Evolutionary conservation across 768 basidiomycete genomes (phyloP).

Genomic region (Naganishia friedmannii): DNA sequence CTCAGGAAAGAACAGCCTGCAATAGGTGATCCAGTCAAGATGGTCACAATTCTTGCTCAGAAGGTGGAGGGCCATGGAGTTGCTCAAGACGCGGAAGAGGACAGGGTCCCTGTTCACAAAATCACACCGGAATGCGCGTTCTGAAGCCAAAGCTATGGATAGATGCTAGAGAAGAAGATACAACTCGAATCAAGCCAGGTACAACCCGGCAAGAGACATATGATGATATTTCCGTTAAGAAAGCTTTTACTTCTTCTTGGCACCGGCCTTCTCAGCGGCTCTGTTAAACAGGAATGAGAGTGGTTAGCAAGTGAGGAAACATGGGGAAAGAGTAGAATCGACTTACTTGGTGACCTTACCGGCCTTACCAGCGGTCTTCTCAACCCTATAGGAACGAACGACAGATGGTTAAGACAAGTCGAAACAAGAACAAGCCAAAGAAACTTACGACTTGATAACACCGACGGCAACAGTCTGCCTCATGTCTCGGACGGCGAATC

Average conservation of each 20-base stretch:
- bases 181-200: constrained; percentile 4
- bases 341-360: constrained; percentile 67
- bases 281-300: too few relatives aligned
- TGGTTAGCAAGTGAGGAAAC: too few relatives aligned
- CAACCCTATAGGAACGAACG: too few relatives aligned
- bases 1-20: too few relatives aligned
- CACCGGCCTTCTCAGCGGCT: constrained; percentile 17
- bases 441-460: constrained; percentile 98
- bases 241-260: constrained; percentile 22
- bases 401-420: too few relatives aligned
- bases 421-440: too few relatives aligned
- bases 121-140: not conserved
- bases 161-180: constrained; percentile 3
- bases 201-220: not conserved
- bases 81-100: too few relatives aligned
- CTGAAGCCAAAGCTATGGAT: not conserved
- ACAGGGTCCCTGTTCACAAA: too few relatives aligned
- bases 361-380: constrained; percentile 78
- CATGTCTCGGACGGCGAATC: constrained; percentile 89
- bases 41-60: too few relatives aligned
- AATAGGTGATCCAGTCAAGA: too few relatives aligned
- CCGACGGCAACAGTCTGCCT: constrained; percentile 98
- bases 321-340: too few relatives aligned
- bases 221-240: not conserved
- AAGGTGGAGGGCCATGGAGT: too few relatives aligned